A percentile compares a stretch with the other conserved stretches of the same genome.
These are phyloP conservation scores for Daldinia childiae DNA, from an alignment of 495 filamentous ascomycete genomes.

Conservation along the genomic window DNA sequence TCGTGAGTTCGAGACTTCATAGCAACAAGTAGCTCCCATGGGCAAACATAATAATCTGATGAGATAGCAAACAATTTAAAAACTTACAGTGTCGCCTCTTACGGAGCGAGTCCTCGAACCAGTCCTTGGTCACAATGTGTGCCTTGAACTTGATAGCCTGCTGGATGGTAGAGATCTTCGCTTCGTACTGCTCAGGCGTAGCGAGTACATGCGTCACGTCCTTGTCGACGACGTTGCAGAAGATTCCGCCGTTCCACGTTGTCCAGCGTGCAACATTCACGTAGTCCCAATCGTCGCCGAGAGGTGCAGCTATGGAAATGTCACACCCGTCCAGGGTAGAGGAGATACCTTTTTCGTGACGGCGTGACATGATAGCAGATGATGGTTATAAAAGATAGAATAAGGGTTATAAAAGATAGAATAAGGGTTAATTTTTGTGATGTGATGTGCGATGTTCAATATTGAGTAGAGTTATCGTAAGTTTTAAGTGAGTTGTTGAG, in stretches of 20 bases:
- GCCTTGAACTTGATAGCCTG: constrained; percentile 34
- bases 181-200: constrained; percentile 45
- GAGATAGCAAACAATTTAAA: not conserved
- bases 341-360: not conserved
- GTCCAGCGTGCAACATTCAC: constrained; percentile 49
- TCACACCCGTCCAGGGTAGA: constrained; percentile 37
- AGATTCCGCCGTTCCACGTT: constrained; percentile 39
- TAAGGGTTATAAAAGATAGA: not conserved
- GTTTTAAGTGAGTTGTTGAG: no score
- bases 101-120: constrained; percentile 52
- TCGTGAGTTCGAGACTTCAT: not conserved
- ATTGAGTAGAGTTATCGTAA: no score
- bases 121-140: constrained; percentile 50
- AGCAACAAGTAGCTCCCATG: not conserved
- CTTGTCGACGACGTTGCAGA: constrained; percentile 31
- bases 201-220: constrained; percentile 53
- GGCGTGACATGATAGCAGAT: not conserved
- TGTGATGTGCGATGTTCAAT: no score
- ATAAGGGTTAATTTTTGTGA: no score
- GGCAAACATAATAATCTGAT: not conserved
- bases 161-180: constrained; percentile 30
- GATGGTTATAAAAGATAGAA: not conserved
- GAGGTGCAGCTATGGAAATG: constrained; percentile 45
- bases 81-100: constrained; percentile 16
- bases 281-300: constrained; percentile 45